Conservation (phyloP, 2,329 filamentous ascomycete species). For the Mariannaea elegans region DNA sequence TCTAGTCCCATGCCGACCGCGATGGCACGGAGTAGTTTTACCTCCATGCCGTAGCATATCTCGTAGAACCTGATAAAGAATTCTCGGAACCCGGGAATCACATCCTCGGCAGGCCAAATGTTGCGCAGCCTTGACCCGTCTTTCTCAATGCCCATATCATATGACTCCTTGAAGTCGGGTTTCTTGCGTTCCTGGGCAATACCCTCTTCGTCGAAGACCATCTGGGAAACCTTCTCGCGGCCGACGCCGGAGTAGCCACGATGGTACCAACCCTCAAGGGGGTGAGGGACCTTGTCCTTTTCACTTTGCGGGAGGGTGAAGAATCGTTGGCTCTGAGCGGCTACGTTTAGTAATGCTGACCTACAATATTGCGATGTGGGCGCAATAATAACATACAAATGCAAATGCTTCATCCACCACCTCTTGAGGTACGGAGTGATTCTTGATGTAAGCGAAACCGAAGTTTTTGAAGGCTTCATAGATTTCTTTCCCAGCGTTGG, state of each 20-base stretch:
- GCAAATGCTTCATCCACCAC: constrained; percentile 49
- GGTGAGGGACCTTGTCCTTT: constrained; percentile 42
- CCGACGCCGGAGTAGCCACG: constrained; percentile 46
- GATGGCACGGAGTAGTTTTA: constrained; percentile 78
- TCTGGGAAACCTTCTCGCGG: constrained; percentile 45
- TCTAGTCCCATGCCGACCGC: constrained; percentile 76
- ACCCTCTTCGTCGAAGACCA: constrained; percentile 40
- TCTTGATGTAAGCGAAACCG: constrained; percentile 47
- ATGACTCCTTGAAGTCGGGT: constrained; percentile 51
- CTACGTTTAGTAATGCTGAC: constrained; percentile 18
- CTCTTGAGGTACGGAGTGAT: constrained; percentile 46
- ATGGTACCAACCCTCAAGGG: constrained; percentile 44
- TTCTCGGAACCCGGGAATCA: constrained; percentile 32
- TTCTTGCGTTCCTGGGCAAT: constrained; percentile 37
- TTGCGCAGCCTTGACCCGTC: constrained; percentile 33
- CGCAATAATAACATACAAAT: constrained; percentile 36
- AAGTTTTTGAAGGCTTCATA: constrained; percentile 43
- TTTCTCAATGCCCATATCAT: constrained; percentile 48
- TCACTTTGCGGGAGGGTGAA: constrained; percentile 41
- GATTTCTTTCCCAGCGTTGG: constrained; percentile 27
- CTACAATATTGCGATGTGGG: too few species aligned
- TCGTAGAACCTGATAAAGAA: constrained; percentile 67
- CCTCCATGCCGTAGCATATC: constrained; percentile 74
- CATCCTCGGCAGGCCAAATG: constrained; percentile 32
- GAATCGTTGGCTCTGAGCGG: constrained; percentile 36